Conservation (phyloP, 2,329 filamentous ascomycete genomes). For the Phyllachora maydis region DNA sequence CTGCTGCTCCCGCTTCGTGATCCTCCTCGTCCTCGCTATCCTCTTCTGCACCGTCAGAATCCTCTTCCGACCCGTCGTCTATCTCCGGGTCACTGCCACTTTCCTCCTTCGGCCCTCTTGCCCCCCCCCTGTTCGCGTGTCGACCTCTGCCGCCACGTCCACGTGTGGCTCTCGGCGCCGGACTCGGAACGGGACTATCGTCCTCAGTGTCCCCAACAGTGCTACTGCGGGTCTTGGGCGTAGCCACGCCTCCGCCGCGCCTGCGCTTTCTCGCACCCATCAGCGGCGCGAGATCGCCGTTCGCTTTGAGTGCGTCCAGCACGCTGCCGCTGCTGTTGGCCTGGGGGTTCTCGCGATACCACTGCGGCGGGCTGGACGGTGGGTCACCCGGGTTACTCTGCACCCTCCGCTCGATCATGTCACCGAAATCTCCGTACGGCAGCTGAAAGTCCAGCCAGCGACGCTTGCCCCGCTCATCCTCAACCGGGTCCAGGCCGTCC, state of each 20-base stretch:
- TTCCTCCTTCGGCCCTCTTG: too few relatives aligned
- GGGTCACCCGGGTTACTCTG: slow-evolving; percentile 24
- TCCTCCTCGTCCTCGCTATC: slow-evolving; percentile 14
- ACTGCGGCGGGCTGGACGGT: slow-evolving; percentile 21
- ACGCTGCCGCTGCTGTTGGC: too few relatives aligned
- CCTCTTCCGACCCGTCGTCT: slow-evolving; percentile 12
- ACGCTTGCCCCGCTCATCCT: slow-evolving; percentile 35
- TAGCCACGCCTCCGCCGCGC: slow-evolving; percentile 14
- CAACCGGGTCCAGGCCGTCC: slow-evolving; percentile 29
- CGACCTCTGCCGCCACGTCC: too few relatives aligned
- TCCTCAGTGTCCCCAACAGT: slow-evolving; percentile 32
- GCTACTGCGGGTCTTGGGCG: slow-evolving; percentile 18
- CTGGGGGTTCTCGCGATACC: slow-evolving; percentile 12
- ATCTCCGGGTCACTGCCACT: slow-evolving; percentile 14
- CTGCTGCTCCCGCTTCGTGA: slow-evolving; percentile 17
- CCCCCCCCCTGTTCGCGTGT: too few relatives aligned
- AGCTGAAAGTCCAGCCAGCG: slow-evolving; percentile 47
- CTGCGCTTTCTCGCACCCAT: slow-evolving; percentile 23
- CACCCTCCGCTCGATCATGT: slow-evolving; percentile 22
- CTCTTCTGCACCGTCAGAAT: slow-evolving; percentile 8
- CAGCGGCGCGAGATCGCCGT: too few relatives aligned
- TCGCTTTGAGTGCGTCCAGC: too few relatives aligned
- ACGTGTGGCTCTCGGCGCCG: too few relatives aligned
- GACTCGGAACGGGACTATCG: slow-evolving; percentile 19
- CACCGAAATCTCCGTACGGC: slow-evolving; percentile 24